phyloP scores from a whole-genome alignment of 768 basidiomycete species.

The Holtermanniella nyarrowii region DNA sequence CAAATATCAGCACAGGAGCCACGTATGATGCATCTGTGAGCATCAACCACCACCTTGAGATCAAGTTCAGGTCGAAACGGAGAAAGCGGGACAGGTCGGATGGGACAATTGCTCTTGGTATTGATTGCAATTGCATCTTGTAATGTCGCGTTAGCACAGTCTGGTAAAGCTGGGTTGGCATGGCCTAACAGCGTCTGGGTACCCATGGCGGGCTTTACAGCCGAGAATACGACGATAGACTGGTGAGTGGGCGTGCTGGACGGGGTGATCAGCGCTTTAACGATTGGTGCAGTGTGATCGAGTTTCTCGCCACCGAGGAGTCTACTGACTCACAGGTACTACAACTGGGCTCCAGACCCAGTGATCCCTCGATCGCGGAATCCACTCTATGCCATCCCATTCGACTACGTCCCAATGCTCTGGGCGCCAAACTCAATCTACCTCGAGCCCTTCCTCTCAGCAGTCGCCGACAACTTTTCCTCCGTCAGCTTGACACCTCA shows the following conservation, averaged over 20 bases:
- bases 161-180: conserved; percentile 12
- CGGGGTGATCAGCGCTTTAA: neutral
- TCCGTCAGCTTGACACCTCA: conserved; percentile 5
- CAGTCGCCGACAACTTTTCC: conserved; percentile 5
- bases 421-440: conserved; percentile 15
- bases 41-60: too few species aligned
- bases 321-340: conserved; percentile 5
- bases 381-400: conserved; percentile 5
- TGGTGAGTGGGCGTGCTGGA: conserved; percentile 3
- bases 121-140: too few species aligned
- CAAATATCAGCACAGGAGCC: too few species aligned
- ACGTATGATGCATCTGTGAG: too few species aligned
- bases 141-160: conserved; percentile 8
- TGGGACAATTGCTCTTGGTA: too few species aligned
- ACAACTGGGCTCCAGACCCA: conserved; percentile 16
- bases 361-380: conserved; percentile 1
- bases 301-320: neutral
- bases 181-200: conserved; percentile 19
- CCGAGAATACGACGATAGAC: conserved; percentile 9
- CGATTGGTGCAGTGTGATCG: neutral
- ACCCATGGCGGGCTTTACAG: conserved; percentile 16
- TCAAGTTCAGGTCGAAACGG: too few species aligned
- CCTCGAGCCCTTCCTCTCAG: conserved; percentile 6
- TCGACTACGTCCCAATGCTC: conserved; percentile 24
- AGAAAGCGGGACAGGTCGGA: too few species aligned